phyloP scores from a whole-genome alignment of 1,139 yeast species.

The Suhomyces taliae region DNA sequence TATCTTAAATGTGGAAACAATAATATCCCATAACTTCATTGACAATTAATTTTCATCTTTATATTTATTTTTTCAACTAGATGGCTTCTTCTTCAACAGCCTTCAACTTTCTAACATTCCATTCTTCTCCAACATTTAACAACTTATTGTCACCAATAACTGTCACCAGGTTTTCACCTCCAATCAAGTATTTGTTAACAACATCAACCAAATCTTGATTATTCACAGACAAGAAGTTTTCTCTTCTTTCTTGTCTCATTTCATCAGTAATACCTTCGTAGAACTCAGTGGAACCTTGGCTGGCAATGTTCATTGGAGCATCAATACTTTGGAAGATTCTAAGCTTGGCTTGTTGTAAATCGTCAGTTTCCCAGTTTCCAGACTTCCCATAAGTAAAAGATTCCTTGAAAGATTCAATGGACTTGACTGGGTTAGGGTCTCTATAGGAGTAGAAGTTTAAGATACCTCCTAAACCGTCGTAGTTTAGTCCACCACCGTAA shows the following conservation, averaged over 20 bases:
- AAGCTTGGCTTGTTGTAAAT: conserved; percentile 85
- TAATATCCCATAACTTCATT: too few species aligned
- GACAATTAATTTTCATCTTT: too few species aligned
- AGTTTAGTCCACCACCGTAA: conserved; percentile 92
- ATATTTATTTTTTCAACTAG: background rate
- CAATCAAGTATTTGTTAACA: conserved; percentile 57
- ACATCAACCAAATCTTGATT: conserved; percentile 63
- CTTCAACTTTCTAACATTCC: conserved; percentile 28
- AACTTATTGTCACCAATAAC: conserved; percentile 53
- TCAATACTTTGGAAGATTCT: conserved; percentile 89
- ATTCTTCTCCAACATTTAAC: conserved; percentile 29
- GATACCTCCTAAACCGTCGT: conserved; percentile 78
- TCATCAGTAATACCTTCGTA: conserved; percentile 74
- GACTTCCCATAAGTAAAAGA: conserved; percentile 57
- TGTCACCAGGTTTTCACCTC: conserved; percentile 34
- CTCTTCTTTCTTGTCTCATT: conserved; percentile 79
- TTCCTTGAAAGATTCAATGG: conserved; percentile 60
- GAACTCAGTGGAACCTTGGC: conserved; percentile 71
- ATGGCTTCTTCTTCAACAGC: background rate
- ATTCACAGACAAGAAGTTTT: conserved; percentile 63
- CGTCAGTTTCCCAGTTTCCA: conserved; percentile 55
- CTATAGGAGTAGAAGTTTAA: conserved; percentile 86
- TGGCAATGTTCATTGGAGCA: conserved; percentile 80
- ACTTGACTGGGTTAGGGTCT: conserved; percentile 82
- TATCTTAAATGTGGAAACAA: too few species aligned